phyloP scores from a whole-genome alignment of 2,329 filamentous ascomycete species.

The Gnomoniopsis sp. region DNA sequence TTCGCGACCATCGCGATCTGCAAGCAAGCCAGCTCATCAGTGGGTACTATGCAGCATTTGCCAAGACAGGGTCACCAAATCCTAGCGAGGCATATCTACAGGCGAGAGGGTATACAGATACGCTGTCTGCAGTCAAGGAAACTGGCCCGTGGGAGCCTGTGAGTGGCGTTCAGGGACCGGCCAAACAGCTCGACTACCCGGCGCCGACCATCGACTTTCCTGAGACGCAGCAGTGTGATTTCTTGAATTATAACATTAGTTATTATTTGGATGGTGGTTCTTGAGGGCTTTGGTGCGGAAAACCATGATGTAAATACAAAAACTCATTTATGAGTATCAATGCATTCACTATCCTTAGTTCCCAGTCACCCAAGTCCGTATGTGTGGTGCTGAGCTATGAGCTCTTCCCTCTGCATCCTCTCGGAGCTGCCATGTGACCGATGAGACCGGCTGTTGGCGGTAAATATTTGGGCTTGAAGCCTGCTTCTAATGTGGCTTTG shows the following conservation, averaged over 20 bases:
- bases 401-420: too few species aligned
- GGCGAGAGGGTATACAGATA: conserved; percentile 6
- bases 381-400: too few species aligned
- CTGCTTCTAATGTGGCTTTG: too few species aligned
- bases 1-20: conserved; percentile 9
- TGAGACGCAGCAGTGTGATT: conserved; percentile 6
- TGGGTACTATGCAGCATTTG: conserved; percentile 14
- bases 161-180: not conserved
- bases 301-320: too few species aligned
- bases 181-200: conserved; percentile 11
- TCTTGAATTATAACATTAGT: conserved; percentile 10
- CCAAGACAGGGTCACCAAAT: conserved; percentile 9
- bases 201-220: conserved; percentile 6
- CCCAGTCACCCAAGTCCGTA: too few species aligned
- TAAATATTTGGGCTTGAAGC: too few species aligned
- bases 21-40: conserved; percentile 15
- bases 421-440: too few species aligned
- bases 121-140: not conserved
- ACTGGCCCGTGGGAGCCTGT: conserved; percentile 13
- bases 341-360: too few species aligned
- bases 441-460: too few species aligned
- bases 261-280: conserved; percentile 13
- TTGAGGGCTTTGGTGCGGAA: not conserved
- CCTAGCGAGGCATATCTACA: conserved; percentile 5
- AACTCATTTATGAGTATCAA: too few species aligned